Conservation (phyloP, 2,329 filamentous ascomycete species). For the Cercospora brassicicola region DNA sequence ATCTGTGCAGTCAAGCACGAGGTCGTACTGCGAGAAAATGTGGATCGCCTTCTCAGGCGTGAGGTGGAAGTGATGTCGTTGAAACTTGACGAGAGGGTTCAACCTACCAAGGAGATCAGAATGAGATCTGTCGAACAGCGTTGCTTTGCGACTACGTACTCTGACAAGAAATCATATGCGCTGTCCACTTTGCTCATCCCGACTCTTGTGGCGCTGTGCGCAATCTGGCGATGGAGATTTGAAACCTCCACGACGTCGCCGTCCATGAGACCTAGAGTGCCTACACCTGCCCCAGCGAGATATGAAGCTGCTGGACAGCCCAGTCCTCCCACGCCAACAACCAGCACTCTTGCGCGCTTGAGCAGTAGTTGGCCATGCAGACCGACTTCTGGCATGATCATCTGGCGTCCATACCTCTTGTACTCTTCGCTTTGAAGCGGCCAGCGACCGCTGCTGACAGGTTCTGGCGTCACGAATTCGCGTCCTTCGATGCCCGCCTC, state of each 20-base stretch:
- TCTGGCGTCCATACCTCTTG: conserved; percentile 81
- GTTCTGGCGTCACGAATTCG: conserved; percentile 22
- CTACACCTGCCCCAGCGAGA: conserved; percentile 83
- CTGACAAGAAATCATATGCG: conserved; percentile 48
- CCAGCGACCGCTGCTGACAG: conserved; percentile 52
- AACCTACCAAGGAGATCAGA: conserved; percentile 43
- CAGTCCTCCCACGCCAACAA: conserved; percentile 85
- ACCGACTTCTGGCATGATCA: conserved; percentile 82
- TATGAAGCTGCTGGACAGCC: conserved; percentile 94
- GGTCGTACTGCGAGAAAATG: conserved; percentile 70
- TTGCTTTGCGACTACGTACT: conserved; percentile 41
- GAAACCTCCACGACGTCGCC: conserved; percentile 84
- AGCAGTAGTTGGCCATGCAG: conserved; percentile 75
- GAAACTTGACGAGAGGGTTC: conserved; percentile 70
- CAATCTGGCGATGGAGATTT: conserved; percentile 89
- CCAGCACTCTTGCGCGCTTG: conserved; percentile 67
- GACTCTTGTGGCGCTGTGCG: conserved; percentile 70
- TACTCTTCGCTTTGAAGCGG: conserved; percentile 74
- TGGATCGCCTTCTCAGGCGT: conserved; percentile 65
- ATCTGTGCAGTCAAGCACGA: conserved; percentile 94
- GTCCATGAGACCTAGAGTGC: conserved; percentile 79
- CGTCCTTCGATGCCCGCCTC: conserved; percentile 20
- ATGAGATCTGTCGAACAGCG: neutral
- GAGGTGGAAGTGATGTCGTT: conserved; percentile 64
- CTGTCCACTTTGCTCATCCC: conserved; percentile 80